Conservation (phyloP, 148 eudicot genomes). For the Rhododendron kiyosumense region DNA sequence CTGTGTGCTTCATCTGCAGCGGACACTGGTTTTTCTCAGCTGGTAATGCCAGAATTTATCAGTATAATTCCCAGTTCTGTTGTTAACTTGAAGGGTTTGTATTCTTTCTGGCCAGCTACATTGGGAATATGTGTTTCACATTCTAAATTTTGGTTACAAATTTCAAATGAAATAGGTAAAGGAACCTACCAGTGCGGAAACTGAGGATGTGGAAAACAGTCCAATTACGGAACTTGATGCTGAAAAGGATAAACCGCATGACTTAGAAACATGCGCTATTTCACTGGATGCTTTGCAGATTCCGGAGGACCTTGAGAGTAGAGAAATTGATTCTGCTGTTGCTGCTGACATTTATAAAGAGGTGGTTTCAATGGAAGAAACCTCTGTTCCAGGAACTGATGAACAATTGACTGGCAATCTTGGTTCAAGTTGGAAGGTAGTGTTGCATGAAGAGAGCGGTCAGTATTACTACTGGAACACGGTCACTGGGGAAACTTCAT, state of each 20-base stretch:
- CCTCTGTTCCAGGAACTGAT: constrained; percentile 28
- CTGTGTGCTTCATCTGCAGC: not conserved
- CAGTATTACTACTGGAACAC: constrained; percentile 91
- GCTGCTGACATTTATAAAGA: constrained; percentile 20
- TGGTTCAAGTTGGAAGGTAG: constrained; percentile 74
- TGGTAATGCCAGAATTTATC: constrained; percentile 5
- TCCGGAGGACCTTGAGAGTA: constrained; percentile 19
- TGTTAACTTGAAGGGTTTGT: not conserved
- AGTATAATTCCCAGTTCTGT: not conserved
- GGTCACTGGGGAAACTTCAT: constrained; percentile 85
- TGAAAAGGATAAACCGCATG: constrained; percentile 24
- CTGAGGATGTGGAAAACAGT: constrained; percentile 29
- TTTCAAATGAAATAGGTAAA: constrained; percentile 30
- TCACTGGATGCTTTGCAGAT: constrained; percentile 27
- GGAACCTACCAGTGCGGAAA: constrained; percentile 13
- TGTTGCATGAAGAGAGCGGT: constrained; percentile 87
- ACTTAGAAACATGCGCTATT: constrained; percentile 23
- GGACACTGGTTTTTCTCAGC: not conserved
- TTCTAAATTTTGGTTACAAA: constrained; percentile 3
- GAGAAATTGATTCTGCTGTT: constrained; percentile 17
- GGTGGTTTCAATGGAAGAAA: constrained; percentile 15
- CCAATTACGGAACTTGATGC: constrained; percentile 23
- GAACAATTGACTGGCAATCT: constrained; percentile 25
- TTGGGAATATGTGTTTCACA: not conserved
- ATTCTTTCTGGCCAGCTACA: not conserved